These are phyloP conservation scores for Stropharia rugosoannulata DNA, from an alignment of 768 basidiomycete species.

Conservation along the genomic window DNA sequence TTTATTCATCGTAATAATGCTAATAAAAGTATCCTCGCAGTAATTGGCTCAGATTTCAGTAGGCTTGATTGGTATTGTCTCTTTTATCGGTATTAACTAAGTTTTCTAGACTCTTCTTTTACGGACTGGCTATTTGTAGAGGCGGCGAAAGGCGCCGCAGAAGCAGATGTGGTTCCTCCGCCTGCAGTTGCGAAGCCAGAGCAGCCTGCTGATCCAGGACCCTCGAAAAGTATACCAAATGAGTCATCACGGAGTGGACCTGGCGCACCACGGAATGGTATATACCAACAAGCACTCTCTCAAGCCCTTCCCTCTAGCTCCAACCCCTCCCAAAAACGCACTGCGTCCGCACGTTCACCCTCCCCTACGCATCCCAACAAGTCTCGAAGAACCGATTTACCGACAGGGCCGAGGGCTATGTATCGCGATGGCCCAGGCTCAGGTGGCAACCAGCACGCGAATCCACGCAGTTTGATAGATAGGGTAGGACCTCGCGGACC, in stretches of 20 bases:
- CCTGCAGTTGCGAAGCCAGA: constrained; percentile 34
- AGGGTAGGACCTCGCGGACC: constrained; percentile 64
- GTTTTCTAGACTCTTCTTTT: constrained; percentile 66
- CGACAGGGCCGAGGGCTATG: constrained; percentile 89
- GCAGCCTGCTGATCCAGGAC: constrained; percentile 23
- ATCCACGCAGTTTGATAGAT: constrained; percentile 72
- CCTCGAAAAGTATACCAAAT: constrained; percentile 29
- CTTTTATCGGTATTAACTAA: constrained; percentile 7
- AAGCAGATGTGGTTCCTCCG: constrained; percentile 41
- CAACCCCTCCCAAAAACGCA: constrained; percentile 57
- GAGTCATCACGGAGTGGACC: constrained; percentile 45
- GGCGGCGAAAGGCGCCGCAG: constrained; percentile 68
- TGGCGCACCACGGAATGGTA: constrained; percentile 50
- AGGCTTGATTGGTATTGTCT: constrained; percentile 20
- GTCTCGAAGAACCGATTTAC: constrained; percentile 70
- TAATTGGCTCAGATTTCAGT: constrained; percentile 86
- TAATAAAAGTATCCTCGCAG: constrained; percentile 26
- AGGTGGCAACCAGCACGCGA: constrained; percentile 22
- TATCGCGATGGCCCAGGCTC: constrained; percentile 37
- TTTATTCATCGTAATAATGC: not conserved
- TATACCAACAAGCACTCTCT: constrained; percentile 76
- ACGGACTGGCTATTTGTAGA: constrained; percentile 88
- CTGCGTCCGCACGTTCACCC: constrained; percentile 67
- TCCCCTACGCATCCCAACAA: constrained; percentile 68
- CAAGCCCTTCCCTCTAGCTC: constrained; percentile 56